Conservation (phyloP, 441 rosid genomes). For the Gossypium trilobum region DNA sequence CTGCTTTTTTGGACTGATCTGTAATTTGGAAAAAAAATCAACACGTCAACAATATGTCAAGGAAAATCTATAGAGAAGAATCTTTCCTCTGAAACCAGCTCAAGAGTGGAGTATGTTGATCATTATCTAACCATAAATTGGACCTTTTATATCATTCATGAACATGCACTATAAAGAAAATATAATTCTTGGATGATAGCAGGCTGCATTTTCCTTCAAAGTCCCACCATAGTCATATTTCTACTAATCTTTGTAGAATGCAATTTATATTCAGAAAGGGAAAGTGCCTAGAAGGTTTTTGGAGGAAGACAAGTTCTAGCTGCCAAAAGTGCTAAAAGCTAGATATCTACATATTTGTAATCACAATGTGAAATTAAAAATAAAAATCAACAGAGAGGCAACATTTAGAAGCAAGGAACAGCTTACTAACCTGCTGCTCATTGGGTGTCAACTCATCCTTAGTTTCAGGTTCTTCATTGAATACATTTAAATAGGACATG, state of each 20-base stretch:
- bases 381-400: neutral
- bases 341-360: neutral
- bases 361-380: neutral
- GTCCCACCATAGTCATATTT: neutral
- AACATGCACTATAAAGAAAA: neutral
- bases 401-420: conserved; percentile 7
- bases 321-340: neutral
- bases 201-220: neutral
- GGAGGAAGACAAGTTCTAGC: neutral
- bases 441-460: conserved; percentile 31
- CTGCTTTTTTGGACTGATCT: conserved; percentile 42
- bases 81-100: neutral
- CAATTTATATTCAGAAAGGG: neutral
- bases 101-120: neutral
- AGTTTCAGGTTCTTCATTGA: conserved; percentile 33
- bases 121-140: neutral
- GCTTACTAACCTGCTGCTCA: conserved; percentile 53
- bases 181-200: neutral
- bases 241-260: neutral
- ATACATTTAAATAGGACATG: conserved; percentile 25
- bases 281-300: neutral
- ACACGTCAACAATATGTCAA: neutral
- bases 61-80: neutral
- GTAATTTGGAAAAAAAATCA: conserved; percentile 19
- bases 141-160: neutral